phyloP scores from a whole-genome alignment of 1,139 yeast genomes.

The Protomyces inundatus region DNA sequence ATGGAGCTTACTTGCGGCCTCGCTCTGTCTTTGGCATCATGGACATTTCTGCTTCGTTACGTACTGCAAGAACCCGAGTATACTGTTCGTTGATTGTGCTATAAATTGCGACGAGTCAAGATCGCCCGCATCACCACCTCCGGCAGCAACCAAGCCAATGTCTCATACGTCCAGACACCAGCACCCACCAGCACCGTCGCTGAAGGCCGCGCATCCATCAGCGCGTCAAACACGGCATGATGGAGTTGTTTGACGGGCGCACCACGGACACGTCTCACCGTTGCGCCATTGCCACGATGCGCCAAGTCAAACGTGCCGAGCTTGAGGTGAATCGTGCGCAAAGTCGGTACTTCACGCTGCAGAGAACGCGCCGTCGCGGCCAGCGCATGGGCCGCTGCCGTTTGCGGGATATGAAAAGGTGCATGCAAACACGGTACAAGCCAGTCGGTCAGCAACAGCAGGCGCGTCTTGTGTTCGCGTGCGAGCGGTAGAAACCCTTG shows the following conservation, averaged over 20 bases:
- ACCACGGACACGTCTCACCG: constrained; percentile 18
- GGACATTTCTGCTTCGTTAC: neutral
- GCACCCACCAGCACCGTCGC: constrained; percentile 6
- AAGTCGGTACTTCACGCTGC: constrained; percentile 15
- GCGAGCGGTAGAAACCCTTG: constrained; percentile 17
- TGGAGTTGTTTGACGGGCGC: constrained; percentile 13
- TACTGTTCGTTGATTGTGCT: neutral
- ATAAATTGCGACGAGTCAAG: no score
- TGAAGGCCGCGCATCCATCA: constrained; percentile 6
- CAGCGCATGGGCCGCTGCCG: constrained; percentile 13
- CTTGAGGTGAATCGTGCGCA: constrained; percentile 12
- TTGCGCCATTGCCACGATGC: constrained; percentile 19
- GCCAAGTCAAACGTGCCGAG: constrained; percentile 22
- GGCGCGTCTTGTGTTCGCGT: constrained; percentile 18
- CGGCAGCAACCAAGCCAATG: constrained; percentile 11
- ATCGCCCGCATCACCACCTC: constrained; percentile 2
- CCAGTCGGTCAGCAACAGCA: constrained; percentile 22
- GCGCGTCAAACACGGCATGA: constrained; percentile 23
- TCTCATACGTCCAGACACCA: constrained; percentile 12
- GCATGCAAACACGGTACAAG: constrained; percentile 15
- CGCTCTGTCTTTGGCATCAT: constrained; percentile 20
- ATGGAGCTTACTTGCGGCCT: constrained; percentile 2
- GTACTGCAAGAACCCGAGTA: neutral
- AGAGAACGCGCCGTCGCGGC: constrained; percentile 8
- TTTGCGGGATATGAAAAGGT: constrained; percentile 13